phyloP scores from a whole-genome alignment of 371 early-diverging fungal genomes.

The Apophysomyces elegans region DNA sequence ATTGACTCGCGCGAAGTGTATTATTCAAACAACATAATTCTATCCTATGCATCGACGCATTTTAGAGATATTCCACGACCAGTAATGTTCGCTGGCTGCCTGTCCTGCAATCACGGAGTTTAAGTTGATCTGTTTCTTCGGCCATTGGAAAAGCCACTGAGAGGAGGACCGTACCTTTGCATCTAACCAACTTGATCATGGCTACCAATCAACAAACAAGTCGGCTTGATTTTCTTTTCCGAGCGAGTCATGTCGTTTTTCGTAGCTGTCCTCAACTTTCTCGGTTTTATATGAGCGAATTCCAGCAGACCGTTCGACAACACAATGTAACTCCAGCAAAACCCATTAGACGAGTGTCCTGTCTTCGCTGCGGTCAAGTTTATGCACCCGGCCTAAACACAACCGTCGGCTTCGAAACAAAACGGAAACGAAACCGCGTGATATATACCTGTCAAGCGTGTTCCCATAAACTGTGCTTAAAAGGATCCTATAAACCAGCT shows the following conservation, averaged over 20 bases:
- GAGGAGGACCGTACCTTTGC: neutral
- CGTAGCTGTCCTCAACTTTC: constrained; percentile 33
- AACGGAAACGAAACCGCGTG: constrained; percentile 19
- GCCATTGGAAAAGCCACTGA: too few relatives aligned
- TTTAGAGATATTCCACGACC: too few relatives aligned
- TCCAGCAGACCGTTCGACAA: constrained; percentile 34
- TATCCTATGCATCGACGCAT: too few relatives aligned
- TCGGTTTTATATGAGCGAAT: constrained; percentile 50
- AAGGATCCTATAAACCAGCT: constrained; percentile 27
- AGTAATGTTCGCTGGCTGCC: too few relatives aligned
- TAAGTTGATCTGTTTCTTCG: too few relatives aligned
- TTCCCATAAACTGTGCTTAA: constrained; percentile 13
- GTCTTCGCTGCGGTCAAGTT: constrained; percentile 46
- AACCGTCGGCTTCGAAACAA: constrained; percentile 17
- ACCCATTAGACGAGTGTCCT: constrained; percentile 24
- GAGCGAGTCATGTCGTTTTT: constrained; percentile 36
- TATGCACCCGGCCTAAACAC: constrained; percentile 34
- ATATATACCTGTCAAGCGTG: constrained; percentile 36
- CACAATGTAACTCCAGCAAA: constrained; percentile 33
- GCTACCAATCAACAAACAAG: constrained; percentile 30
- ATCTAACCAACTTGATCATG: neutral
- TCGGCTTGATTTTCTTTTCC: constrained; percentile 38
- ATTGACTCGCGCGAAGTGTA: too few relatives aligned
- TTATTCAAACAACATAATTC: too few relatives aligned
- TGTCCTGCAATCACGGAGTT: too few relatives aligned